Percentiles rank a stretch among this genome's conserved stretches.
Conservation (phyloP, 768 basidiomycete species). For the Hericium coralloides region DNA sequence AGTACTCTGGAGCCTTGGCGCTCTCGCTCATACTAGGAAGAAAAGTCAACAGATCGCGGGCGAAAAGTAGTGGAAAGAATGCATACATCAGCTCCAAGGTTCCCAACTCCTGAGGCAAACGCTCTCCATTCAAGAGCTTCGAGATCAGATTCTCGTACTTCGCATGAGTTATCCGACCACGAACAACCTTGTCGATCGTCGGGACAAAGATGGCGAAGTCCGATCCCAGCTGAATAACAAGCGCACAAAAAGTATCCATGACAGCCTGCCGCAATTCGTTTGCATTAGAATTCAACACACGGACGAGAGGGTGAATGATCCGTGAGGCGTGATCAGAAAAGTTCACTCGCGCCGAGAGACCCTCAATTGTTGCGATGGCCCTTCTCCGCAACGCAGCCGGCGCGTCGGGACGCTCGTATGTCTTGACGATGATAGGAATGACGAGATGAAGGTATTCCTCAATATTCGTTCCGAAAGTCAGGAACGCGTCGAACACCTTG, state of each 20-base stretch:
- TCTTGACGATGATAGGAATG: slow-evolving; percentile 87
- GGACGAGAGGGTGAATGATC: slow-evolving; percentile 90
- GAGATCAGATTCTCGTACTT: slow-evolving; percentile 84
- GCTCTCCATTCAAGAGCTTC: slow-evolving; percentile 87
- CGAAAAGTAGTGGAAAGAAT: background rate
- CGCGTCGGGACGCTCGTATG: slow-evolving; percentile 78
- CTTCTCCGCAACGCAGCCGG: slow-evolving; percentile 70
- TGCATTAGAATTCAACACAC: slow-evolving; percentile 66
- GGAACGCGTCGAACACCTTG: slow-evolving; percentile 90
- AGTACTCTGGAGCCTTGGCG: slow-evolving; percentile 57
- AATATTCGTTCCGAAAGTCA: slow-evolving; percentile 92
- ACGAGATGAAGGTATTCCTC: slow-evolving; percentile 98
- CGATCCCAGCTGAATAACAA: slow-evolving; percentile 88
- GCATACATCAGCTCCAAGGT: slow-evolving; percentile 60
- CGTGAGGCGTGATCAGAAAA: slow-evolving; percentile 97
- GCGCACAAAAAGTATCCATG: slow-evolving; percentile 88
- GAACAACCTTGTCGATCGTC: slow-evolving; percentile 88
- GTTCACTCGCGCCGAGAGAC: slow-evolving; percentile 85
- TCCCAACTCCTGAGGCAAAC: slow-evolving; percentile 77
- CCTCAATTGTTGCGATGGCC: slow-evolving; percentile 87
- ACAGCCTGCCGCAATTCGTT: slow-evolving; percentile 80
- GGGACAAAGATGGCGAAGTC: slow-evolving; percentile 98
- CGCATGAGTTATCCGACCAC: slow-evolving; percentile 68
- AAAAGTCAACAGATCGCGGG: too few species aligned
- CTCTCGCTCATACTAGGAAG: slow-evolving; percentile 43